A percentile compares a stretch with the other conserved stretches of the same genome.
Conservation (phyloP, 148 eudicot genomes). For the Agrostemma githago region DNA sequence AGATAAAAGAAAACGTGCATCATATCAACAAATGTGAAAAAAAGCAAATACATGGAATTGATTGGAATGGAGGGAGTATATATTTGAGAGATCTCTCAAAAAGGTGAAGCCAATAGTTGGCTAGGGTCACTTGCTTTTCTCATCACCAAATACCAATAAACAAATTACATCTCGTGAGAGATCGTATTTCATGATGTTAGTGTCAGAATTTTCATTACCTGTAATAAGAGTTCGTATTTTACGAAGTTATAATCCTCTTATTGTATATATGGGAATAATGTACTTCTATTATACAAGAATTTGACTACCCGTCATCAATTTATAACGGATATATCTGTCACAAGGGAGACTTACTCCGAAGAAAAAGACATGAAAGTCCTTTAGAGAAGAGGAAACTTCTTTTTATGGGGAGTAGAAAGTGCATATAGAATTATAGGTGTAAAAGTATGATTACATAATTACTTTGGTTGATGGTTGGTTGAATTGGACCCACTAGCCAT, state of each 20-base stretch:
- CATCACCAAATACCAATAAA: background rate
- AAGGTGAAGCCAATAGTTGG: constrained; percentile 34
- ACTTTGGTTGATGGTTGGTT: constrained; percentile 14
- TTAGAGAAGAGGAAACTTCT: constrained; percentile 13
- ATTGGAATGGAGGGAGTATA: constrained; percentile 1
- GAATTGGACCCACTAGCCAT: constrained; percentile 28
- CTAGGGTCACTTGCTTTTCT: constrained; percentile 19
- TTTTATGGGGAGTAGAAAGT: constrained; percentile 21
- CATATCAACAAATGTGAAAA: too few relatives aligned
- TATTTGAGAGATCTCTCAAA: constrained; percentile 32
- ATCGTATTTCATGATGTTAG: too few relatives aligned
- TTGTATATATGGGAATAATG: too few relatives aligned
- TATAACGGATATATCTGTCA: too few relatives aligned
- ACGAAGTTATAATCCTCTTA: too few relatives aligned
- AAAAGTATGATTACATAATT: constrained; percentile 7
- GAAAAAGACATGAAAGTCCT: constrained; percentile 8
- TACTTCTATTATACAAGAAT: too few relatives aligned
- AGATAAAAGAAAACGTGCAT: too few relatives aligned
- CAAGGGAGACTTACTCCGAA: too few relatives aligned
- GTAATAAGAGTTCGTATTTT: too few relatives aligned
- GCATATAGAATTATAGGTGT: constrained; percentile 13
- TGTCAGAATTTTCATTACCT: too few relatives aligned
- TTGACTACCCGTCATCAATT: too few relatives aligned
- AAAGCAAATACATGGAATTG: constrained; percentile 11
- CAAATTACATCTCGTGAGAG: too few relatives aligned